phyloP scores from a whole-genome alignment of 805 yeast species.

The Myxozyma geophila region DNA sequence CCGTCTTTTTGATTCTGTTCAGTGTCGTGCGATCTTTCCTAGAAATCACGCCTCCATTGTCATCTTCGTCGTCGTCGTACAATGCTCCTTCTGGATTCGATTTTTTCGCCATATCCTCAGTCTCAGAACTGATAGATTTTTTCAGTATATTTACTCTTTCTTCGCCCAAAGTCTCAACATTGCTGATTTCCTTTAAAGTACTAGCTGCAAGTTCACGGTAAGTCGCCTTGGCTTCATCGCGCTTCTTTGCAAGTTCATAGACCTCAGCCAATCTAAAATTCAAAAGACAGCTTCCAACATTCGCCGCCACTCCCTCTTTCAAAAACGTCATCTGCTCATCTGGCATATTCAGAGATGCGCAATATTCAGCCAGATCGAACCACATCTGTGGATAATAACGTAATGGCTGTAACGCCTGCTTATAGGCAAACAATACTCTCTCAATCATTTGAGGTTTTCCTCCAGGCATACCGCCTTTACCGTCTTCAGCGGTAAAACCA shows the following conservation, averaged over 20 bases:
- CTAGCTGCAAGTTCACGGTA: constrained; percentile 58
- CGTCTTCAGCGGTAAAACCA: constrained; percentile 53
- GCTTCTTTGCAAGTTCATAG: constrained; percentile 62
- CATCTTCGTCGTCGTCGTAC: constrained; percentile 9
- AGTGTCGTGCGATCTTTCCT: not conserved
- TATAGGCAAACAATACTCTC: constrained; percentile 73
- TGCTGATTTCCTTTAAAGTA: constrained; percentile 50
- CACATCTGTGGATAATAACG: constrained; percentile 75
- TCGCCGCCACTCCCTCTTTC: constrained; percentile 60
- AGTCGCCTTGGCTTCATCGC: constrained; percentile 54
- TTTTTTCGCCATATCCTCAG: constrained; percentile 4
- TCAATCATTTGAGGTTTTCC: constrained; percentile 50
- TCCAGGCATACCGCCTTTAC: constrained; percentile 25
- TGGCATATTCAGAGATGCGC: constrained; percentile 43
- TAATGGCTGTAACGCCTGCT: constrained; percentile 65
- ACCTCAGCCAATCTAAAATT: constrained; percentile 70
- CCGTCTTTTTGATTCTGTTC: constrained; percentile 31
- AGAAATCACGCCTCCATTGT: not conserved
- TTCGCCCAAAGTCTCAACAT: constrained; percentile 35
- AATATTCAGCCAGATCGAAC: constrained; percentile 58
- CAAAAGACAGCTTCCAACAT: constrained; percentile 71
- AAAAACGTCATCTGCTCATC: constrained; percentile 52
- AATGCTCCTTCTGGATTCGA: not conserved
- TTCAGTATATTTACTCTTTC: constrained; percentile 14
- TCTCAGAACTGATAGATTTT: constrained; percentile 21